A percentile compares a stretch with the other conserved stretches of the same genome.
Evolutionary conservation across 805 yeast species (phyloP).

Genomic region (Vanderwaltozyma yarrowii): DNA sequence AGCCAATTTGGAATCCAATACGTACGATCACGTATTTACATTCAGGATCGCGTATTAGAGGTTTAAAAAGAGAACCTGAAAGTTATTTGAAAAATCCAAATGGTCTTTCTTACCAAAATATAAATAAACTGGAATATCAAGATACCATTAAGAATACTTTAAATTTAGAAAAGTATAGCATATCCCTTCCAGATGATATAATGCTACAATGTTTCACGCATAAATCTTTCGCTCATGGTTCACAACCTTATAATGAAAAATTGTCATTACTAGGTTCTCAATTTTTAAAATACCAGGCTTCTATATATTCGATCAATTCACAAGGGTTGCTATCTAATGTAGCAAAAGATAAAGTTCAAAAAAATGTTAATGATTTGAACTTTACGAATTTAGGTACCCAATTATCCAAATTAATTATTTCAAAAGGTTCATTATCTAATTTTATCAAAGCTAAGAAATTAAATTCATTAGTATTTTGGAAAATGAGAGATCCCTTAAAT

Average conservation of each 20-base stretch:
- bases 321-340: constrained; percentile 6
- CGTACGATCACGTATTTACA: constrained; percentile 33
- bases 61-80: constrained; percentile 62
- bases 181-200: constrained; percentile 45
- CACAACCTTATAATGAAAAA: constrained; percentile 82
- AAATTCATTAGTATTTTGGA: constrained; percentile 55
- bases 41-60: constrained; percentile 49
- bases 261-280: constrained; percentile 63
- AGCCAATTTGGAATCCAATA: neutral
- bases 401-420: constrained; percentile 40
- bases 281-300: constrained; percentile 38
- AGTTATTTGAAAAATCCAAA: constrained; percentile 40
- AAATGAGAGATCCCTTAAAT: constrained; percentile 40
- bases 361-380: constrained; percentile 35
- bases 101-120: constrained; percentile 42
- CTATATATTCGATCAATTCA: constrained; percentile 25
- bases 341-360: constrained; percentile 7
- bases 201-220: constrained; percentile 80
- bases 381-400: constrained; percentile 53
- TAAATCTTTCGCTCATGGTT: constrained; percentile 89
- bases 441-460: constrained; percentile 42
- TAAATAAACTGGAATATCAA: constrained; percentile 38
- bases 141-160: constrained; percentile 15
- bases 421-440: constrained; percentile 40
- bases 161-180: constrained; percentile 16